These are phyloP conservation scores for Phytophthora chlamydospora DNA, from an alignment of 352 stramenopile species.

Conservation along the genomic window DNA sequence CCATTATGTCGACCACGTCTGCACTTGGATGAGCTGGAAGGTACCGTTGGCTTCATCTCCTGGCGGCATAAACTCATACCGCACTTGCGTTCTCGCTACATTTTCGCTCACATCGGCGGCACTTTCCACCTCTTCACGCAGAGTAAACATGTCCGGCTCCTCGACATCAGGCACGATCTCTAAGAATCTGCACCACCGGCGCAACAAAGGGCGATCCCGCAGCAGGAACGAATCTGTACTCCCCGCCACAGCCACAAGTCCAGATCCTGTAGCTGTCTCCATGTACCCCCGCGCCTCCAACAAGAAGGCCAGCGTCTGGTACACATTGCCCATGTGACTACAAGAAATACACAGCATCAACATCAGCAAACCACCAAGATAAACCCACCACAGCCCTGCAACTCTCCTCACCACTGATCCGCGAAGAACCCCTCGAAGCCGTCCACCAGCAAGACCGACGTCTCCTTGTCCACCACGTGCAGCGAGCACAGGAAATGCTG, in stretches of 20 bases:
- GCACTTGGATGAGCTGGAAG: slow-evolving; percentile 47
- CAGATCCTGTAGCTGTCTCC: slow-evolving; percentile 38
- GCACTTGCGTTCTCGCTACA: slow-evolving; percentile 20
- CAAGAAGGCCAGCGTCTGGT: slow-evolving; percentile 65
- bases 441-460: slow-evolving; percentile 63
- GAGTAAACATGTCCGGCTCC: slow-evolving; percentile 37
- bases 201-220: slow-evolving; percentile 37
- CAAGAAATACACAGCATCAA: slow-evolving; percentile 2
- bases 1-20: slow-evolving; percentile 13
- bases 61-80: slow-evolving; percentile 40
- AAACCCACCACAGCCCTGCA: background rate
- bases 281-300: slow-evolving; percentile 62
- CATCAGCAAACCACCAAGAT: background rate
- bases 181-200: slow-evolving; percentile 64
- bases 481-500: slow-evolving; percentile 70
- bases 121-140: slow-evolving; percentile 39
- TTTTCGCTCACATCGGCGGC: slow-evolving; percentile 12
- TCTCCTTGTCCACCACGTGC: slow-evolving; percentile 50
- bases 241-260: slow-evolving; percentile 43
- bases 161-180: slow-evolving; percentile 32
- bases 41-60: slow-evolving; percentile 21
- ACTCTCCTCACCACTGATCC: slow-evolving; percentile 32
- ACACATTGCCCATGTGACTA: slow-evolving; percentile 53
- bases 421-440: slow-evolving; percentile 67
- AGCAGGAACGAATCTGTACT: slow-evolving; percentile 48